These are phyloP conservation scores for Syzygium aromaticum DNA, from an alignment of 345 rosid genomes.

Conservation along the genomic window DNA sequence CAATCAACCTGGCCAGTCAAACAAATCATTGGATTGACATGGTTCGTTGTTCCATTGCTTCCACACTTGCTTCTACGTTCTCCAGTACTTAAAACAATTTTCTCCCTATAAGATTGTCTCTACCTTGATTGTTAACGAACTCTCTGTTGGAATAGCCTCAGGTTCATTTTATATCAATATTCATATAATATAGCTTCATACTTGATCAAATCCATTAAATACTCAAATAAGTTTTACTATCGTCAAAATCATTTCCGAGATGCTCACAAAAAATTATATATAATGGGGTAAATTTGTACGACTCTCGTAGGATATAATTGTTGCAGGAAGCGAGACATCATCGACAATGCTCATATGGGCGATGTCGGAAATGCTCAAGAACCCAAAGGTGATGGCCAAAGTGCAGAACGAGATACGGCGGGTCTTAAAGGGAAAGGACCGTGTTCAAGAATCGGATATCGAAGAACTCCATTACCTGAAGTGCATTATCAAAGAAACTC, in stretches of 20 bases:
- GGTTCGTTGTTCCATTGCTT: no score
- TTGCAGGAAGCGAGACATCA: constrained; percentile 7
- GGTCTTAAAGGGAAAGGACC: neutral
- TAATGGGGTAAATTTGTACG: neutral
- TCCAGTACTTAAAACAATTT: no score
- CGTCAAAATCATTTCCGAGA: neutral
- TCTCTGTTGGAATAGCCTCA: neutral
- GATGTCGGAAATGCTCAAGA: constrained; percentile 16
- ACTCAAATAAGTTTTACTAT: neutral
- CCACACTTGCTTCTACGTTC: no score
- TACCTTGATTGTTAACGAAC: neutral
- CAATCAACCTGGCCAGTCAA: neutral
- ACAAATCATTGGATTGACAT: neutral
- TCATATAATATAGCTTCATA: neutral
- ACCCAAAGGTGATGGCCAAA: constrained; percentile 11
- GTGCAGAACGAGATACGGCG: constrained; percentile 12
- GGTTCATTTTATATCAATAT: neutral
- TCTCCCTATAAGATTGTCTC: no score
- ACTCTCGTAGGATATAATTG: constrained; percentile 1
- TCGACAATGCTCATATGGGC: constrained; percentile 12
- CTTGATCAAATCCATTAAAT: neutral
- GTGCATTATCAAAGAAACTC: constrained; percentile 18
- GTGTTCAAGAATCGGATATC: neutral
- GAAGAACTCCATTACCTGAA: constrained; percentile 10
- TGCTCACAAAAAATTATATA: neutral